phyloP scores from a whole-genome alignment of 139 green algal species.

The Chlorella sp. region DNA sequence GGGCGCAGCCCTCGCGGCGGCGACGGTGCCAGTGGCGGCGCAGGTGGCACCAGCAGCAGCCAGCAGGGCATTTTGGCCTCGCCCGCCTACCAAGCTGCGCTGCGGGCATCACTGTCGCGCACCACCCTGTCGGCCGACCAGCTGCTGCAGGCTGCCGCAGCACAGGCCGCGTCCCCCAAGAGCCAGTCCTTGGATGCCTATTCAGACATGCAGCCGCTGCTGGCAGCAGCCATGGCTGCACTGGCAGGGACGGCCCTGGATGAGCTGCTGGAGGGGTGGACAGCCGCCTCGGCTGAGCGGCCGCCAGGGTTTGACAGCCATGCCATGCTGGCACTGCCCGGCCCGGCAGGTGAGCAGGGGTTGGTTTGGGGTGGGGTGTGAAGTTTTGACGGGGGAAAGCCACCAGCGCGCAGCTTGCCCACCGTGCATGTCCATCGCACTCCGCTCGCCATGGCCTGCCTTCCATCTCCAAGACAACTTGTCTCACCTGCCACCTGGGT shows the following conservation, averaged over 20 bases:
- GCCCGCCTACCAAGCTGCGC: not conserved
- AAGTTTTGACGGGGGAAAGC: not conserved
- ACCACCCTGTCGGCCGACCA: not conserved
- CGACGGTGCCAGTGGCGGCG: no score
- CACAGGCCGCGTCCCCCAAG: not conserved
- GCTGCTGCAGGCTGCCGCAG: not conserved
- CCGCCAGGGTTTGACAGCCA: not conserved
- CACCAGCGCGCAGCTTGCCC: not conserved
- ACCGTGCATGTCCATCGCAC: not conserved
- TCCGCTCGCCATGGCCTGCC: not conserved
- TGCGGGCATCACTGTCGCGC: not conserved
- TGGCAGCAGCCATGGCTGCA: not conserved
- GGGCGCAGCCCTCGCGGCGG: no score
- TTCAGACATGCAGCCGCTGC: not conserved
- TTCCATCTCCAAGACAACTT: not conserved
- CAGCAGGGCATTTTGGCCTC: no score
- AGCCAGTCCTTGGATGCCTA: not conserved
- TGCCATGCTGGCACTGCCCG: not conserved
- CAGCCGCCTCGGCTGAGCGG: not conserved
- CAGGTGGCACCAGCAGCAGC: no score
- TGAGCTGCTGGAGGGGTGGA: not conserved
- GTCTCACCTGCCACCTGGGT: not conserved
- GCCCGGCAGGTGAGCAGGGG: not conserved
- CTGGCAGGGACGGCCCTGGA: not conserved
- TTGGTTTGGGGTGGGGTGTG: not conserved